Conservation (phyloP, 2,329 filamentous ascomycete genomes). For the Aureobasidium mangrovei region DNA sequence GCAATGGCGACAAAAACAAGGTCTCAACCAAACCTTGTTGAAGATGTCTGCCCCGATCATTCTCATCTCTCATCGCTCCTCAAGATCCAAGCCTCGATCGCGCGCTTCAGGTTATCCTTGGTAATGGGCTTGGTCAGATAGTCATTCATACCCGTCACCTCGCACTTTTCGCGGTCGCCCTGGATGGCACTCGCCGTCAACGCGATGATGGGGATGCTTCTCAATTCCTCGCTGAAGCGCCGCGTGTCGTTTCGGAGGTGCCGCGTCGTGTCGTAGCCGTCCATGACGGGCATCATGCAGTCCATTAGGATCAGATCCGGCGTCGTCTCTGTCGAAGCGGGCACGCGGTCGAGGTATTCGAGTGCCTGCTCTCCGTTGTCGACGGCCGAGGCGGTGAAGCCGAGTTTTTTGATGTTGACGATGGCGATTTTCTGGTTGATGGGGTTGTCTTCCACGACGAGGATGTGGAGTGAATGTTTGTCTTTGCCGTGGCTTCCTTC, state of each 20-base stretch:
- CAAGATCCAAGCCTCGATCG: too few species aligned
- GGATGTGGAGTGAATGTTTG: not conserved
- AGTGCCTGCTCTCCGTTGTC: constrained; percentile 16
- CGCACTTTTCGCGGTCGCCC: constrained; percentile 17
- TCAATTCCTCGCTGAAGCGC: not conserved
- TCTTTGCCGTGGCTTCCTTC: not conserved
- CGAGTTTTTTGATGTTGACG: constrained; percentile 8
- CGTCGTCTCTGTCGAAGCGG: not conserved
- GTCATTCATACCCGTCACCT: constrained; percentile 17
- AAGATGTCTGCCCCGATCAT: too few species aligned
- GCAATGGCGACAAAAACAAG: too few species aligned
- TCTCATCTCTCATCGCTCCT: too few species aligned
- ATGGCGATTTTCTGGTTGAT: constrained; percentile 16
- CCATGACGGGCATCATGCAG: constrained; percentile 16
- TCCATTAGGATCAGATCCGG: constrained; percentile 14
- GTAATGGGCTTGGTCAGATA: constrained; percentile 15
- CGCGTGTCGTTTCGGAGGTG: constrained; percentile 11
- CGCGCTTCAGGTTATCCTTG: constrained; percentile 1
- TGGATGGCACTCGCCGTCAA: constrained; percentile 17
- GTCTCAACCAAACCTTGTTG: too few species aligned
- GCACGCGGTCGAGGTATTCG: constrained; percentile 1
- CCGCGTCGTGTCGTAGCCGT: constrained; percentile 16
- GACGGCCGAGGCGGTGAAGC: constrained; percentile 14
- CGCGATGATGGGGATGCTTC: constrained; percentile 15
- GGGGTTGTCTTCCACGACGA: constrained; percentile 15